These are phyloP conservation scores for Podila epicladia DNA, from an alignment of 192 early-diverging fungal species.

Conservation along the genomic window DNA sequence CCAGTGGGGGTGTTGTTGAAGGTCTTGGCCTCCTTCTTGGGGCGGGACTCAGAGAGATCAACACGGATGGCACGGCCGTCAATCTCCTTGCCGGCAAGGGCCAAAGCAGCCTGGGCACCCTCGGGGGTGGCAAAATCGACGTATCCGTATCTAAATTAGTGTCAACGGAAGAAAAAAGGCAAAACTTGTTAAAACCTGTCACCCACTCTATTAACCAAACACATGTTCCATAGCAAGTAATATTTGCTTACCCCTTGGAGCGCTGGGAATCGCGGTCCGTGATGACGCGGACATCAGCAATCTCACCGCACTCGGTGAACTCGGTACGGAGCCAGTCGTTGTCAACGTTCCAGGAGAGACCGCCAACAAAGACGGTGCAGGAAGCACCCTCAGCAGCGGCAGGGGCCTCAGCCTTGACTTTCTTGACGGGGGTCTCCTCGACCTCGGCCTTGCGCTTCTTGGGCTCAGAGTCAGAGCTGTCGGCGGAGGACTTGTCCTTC, in stretches of 20 bases:
- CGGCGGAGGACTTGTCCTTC: conserved; percentile 36
- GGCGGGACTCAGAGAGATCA: conserved; percentile 71
- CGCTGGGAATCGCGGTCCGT: conserved; percentile 75
- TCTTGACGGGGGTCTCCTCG: conserved; percentile 60
- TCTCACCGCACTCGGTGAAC: conserved; percentile 77
- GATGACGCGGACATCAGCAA: conserved; percentile 80
- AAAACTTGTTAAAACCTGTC: background rate
- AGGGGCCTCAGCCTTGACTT: conserved; percentile 60
- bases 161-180: background rate
- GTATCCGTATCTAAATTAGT: conserved; percentile 78
- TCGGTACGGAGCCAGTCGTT: conserved; percentile 69
- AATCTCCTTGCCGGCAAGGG: conserved; percentile 74
- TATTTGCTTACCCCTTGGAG: conserved; percentile 72
- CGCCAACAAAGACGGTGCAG: conserved; percentile 77
- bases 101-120: conserved; percentile 73
- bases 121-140: conserved; percentile 82
- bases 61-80: conserved; percentile 87
- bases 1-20: conserved; percentile 55
- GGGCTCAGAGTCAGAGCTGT: conserved; percentile 48
- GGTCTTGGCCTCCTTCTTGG: conserved; percentile 45
- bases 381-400: conserved; percentile 43
- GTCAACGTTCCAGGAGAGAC: conserved; percentile 76
- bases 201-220: background rate
- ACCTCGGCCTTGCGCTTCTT: conserved; percentile 63
- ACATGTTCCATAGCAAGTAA: background rate